A percentile compares a stretch with the other conserved stretches of the same genome.
Evolutionary conservation across 495 filamentous ascomycete genomes (phyloP).

Genomic region (Aspergillus sparsus): DNA sequence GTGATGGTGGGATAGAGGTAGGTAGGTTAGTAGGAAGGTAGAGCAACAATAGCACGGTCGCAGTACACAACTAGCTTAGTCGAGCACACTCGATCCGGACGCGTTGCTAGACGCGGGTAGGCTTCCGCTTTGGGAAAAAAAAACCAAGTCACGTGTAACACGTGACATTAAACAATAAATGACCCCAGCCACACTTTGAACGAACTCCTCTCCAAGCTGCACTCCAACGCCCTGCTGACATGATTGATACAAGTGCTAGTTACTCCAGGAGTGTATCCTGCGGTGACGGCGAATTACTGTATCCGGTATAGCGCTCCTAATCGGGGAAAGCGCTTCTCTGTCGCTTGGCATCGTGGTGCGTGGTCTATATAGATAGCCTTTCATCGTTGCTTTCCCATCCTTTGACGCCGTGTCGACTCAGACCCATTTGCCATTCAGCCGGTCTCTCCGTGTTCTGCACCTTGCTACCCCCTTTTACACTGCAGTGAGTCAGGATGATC

Average conservation of each 20-base stretch:
- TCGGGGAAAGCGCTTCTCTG: constrained; percentile 12
- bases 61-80: background rate
- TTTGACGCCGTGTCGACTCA: background rate
- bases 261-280: too few relatives aligned
- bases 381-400: background rate
- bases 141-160: constrained; percentile 9
- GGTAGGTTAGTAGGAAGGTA: background rate
- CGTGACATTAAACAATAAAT: background rate
- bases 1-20: constrained; percentile 1
- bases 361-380: constrained; percentile 6
- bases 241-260: too few relatives aligned
- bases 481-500: constrained; percentile 5
- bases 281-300: constrained; percentile 13
- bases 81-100: constrained; percentile 7
- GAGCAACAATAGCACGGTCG: constrained; percentile 1
- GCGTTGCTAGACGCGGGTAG: constrained; percentile 11
- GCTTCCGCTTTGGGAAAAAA: background rate
- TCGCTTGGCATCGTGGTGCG: constrained; percentile 14
- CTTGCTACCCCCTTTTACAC: constrained; percentile 9
- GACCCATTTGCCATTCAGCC: background rate
- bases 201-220: background rate
- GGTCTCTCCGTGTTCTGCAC: constrained; percentile 7
- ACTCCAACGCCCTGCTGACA: too few relatives aligned
- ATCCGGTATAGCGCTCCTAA: constrained; percentile 9
- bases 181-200: background rate